phyloP scores from a whole-genome alignment of 306 rosid species.

The Quercus wislizeni region DNA sequence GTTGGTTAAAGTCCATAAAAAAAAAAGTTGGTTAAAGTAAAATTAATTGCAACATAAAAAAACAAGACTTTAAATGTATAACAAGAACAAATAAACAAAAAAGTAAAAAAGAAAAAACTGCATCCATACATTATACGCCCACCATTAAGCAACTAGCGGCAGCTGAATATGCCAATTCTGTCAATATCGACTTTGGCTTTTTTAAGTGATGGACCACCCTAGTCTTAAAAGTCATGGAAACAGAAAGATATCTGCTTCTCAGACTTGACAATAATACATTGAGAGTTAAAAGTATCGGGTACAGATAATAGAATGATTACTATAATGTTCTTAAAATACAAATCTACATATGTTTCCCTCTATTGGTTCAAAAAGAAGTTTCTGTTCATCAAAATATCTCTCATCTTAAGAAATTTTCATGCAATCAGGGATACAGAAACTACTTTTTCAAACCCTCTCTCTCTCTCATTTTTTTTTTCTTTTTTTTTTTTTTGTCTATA shows the following conservation, averaged over 20 bases:
- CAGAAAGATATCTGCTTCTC: not conserved
- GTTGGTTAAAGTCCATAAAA: too few relatives aligned
- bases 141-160: not conserved
- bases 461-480: too few relatives aligned
- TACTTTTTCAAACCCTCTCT: slow-evolving; percentile 9
- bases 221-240: not conserved
- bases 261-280: not conserved
- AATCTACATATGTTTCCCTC: not conserved
- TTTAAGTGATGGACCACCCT: not conserved
- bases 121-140: too few relatives aligned
- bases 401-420: not conserved
- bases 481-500: not conserved
- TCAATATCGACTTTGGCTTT: not conserved
- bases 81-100: too few relatives aligned
- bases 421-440: not conserved
- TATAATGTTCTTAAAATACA: not conserved
- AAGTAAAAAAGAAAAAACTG: too few relatives aligned
- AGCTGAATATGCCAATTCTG: not conserved
- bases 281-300: not conserved
- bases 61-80: too few relatives aligned
- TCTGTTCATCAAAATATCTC: slow-evolving; percentile 1
- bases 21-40: too few relatives aligned
- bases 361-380: not conserved
- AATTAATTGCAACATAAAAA: too few relatives aligned
- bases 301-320: not conserved